Conservation (phyloP, 352 stramenopile genomes). For the Ophiocytium majus region DNA sequence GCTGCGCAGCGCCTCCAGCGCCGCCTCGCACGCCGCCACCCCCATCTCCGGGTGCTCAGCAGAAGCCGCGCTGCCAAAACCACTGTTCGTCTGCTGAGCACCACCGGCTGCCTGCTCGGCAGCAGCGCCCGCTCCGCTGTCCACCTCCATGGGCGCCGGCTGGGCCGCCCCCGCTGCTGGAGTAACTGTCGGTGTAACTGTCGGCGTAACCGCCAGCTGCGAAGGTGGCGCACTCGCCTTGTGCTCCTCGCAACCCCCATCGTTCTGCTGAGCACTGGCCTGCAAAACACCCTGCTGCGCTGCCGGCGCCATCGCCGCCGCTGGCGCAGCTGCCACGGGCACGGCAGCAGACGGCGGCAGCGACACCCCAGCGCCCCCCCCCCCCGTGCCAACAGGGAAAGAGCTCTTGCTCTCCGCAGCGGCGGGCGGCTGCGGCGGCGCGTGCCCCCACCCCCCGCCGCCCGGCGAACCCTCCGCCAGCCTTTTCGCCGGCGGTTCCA, state of each 20-base stretch:
- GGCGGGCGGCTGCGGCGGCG: too few species aligned
- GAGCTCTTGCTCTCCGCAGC: too few species aligned
- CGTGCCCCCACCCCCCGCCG: too few species aligned
- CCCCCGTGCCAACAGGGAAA: too few species aligned
- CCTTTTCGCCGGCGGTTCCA: not conserved
- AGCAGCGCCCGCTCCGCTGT: not conserved
- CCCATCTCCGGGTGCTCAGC: not conserved
- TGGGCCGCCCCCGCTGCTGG: not conserved
- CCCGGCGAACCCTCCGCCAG: not conserved
- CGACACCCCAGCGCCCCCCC: too few species aligned
- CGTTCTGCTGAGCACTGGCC: too few species aligned
- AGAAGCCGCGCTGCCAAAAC: too few species aligned
- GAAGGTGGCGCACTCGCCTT: not conserved
- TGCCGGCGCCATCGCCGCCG: not conserved
- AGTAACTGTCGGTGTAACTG: not conserved
- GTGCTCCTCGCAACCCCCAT: too few species aligned
- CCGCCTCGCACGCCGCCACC: slow-evolving; percentile 21
- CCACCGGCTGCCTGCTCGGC: slow-evolving; percentile 19
- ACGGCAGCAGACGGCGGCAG: not conserved
- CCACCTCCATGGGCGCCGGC: not conserved
- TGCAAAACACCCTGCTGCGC: not conserved
- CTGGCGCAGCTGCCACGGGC: not conserved
- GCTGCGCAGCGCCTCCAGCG: slow-evolving; percentile 33
- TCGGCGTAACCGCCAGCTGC: not conserved
- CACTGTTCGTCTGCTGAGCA: not conserved